These are phyloP conservation scores for Scheffersomyces insectosa DNA, from an alignment of 1,139 yeast genomes.

Conservation along the genomic window DNA sequence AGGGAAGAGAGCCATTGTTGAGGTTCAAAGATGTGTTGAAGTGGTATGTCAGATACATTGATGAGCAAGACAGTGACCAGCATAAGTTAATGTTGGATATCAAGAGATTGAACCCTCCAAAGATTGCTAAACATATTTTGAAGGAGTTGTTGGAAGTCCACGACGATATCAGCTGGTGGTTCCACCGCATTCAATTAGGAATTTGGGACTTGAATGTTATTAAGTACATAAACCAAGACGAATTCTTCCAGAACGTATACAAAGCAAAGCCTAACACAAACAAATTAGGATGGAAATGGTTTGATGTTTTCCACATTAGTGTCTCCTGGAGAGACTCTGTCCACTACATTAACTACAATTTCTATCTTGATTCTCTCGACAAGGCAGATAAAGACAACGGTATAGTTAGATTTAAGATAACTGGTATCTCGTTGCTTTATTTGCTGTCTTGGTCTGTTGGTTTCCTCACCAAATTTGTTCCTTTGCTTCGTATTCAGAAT, in stretches of 20 bases:
- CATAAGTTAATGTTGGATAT: conserved; percentile 75
- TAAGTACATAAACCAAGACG: conserved; percentile 49
- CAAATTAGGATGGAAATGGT: conserved; percentile 22
- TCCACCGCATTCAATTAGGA: conserved; percentile 68
- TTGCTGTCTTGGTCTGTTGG: conserved; percentile 41
- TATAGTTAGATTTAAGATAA: conserved; percentile 24
- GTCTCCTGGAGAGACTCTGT: conserved; percentile 36
- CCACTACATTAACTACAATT: conserved; percentile 37
- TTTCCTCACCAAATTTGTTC: conserved; percentile 38
- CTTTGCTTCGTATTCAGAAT: conserved; percentile 39
- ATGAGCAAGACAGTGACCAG: conserved; percentile 15
- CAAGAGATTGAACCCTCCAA: conserved; percentile 67
- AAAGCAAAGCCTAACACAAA: conserved; percentile 7
- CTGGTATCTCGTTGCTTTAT: conserved; percentile 43
- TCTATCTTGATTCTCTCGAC: conserved; percentile 29
- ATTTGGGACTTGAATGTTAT: conserved; percentile 74
- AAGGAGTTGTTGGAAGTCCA: conserved; percentile 48
- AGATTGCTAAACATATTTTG: conserved; percentile 54
- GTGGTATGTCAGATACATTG: conserved; percentile 53
- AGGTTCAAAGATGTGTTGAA: conserved; percentile 58
- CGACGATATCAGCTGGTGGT: conserved; percentile 65
- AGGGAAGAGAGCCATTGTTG: conserved; percentile 60
- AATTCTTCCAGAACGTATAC: conserved; percentile 27
- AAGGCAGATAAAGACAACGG: conserved; percentile 14
- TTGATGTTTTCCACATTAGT: conserved; percentile 42